Conservation (phyloP, 2,329 filamentous ascomycete species). For the Botrytis cinerea region DNA sequence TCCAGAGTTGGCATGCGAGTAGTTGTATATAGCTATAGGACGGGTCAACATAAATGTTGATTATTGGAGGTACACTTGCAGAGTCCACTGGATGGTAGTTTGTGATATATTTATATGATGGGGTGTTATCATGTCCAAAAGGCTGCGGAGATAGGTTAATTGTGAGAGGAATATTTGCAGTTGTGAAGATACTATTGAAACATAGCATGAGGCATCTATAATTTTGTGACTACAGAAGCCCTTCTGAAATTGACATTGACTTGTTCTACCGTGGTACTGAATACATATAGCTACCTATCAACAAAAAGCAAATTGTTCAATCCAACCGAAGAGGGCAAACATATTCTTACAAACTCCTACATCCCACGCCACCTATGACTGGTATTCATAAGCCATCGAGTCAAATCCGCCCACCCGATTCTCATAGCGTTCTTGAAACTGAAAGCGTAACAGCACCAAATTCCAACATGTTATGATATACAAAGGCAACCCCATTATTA, state of each 20-base stretch:
- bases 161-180: background rate
- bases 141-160: too few species aligned
- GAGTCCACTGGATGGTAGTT: background rate
- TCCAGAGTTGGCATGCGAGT: background rate
- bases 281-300: background rate
- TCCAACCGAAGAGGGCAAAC: background rate
- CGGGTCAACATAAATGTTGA: background rate
- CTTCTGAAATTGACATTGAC: background rate
- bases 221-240: background rate
- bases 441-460: constrained; percentile 1
- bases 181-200: background rate
- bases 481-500: background rate
- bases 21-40: background rate
- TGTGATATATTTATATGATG: background rate
- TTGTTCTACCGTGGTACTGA: background rate
- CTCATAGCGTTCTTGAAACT: background rate
- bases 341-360: constrained; percentile 15
- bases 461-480: constrained; percentile 12
- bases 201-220: background rate
- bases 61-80: background rate
- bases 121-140: background rate
- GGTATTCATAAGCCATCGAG: constrained; percentile 21
- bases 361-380: constrained; percentile 7
- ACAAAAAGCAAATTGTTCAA: constrained; percentile 13
- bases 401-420: background rate